Conservation (phyloP, 2,329 filamentous ascomycete species). For the Blumeriella jaapii region DNA sequence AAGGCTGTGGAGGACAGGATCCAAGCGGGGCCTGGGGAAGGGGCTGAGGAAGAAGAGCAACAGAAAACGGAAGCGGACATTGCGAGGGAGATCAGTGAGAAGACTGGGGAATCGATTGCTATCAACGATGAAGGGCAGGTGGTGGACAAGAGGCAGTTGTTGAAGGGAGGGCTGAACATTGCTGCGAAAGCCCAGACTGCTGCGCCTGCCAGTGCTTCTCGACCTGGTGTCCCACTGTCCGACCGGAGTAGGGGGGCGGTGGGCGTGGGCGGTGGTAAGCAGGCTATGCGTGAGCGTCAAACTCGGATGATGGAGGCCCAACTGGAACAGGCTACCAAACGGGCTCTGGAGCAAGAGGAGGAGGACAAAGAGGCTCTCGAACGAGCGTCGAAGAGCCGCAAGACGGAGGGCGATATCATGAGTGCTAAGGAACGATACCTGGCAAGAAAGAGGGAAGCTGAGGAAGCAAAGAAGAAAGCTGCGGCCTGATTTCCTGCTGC, state of each 20-base stretch:
- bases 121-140: conserved; percentile 77
- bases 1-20: conserved; percentile 50
- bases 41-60: conserved; percentile 30
- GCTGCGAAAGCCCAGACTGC: conserved; percentile 47
- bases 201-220: conserved; percentile 7
- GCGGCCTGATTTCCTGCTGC: too few relatives aligned
- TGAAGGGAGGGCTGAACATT: conserved; percentile 66
- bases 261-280: conserved; percentile 39
- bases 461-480: conserved; percentile 50
- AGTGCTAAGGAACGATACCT: conserved; percentile 72
- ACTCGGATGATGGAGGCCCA: conserved; percentile 70
- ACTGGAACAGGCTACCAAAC: conserved; percentile 60
- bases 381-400: conserved; percentile 60
- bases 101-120: conserved; percentile 45
- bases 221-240: conserved; percentile 14
- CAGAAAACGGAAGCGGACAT: conserved; percentile 49
- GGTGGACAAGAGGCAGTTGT: conserved; percentile 71
- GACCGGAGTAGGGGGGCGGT: conserved; percentile 27
- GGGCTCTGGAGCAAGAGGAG: conserved; percentile 57
- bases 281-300: conserved; percentile 64
- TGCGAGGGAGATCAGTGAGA: conserved; percentile 56
- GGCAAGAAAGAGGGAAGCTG: conserved; percentile 62
- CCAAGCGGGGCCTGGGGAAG: conserved; percentile 32
- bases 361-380: conserved; percentile 51
- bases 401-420: conserved; percentile 65